Conservation (phyloP, 257 asterid species). For the Buddleja alternifolia region DNA sequence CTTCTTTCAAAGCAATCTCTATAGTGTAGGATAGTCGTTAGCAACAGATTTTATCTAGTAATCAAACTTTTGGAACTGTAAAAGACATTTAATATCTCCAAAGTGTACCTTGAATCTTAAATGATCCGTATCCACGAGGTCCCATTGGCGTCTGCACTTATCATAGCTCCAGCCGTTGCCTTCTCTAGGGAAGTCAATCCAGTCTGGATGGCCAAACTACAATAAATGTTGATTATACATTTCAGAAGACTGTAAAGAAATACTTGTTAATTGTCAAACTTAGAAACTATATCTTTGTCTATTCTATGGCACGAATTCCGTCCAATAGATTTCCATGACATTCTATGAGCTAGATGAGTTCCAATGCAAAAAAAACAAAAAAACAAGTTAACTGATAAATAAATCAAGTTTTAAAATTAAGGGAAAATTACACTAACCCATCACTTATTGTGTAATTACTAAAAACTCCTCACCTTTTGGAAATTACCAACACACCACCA, state of each 20-base stretch:
- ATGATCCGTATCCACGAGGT: constrained; percentile 80
- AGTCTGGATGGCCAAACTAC: constrained; percentile 98
- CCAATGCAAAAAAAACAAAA: too few relatives aligned
- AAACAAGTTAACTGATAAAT: too few relatives aligned
- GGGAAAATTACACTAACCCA: too few relatives aligned
- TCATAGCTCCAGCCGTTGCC: constrained; percentile 94
- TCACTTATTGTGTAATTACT: too few relatives aligned
- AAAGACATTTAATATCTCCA: not conserved
- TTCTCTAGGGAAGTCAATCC: constrained; percentile 99
- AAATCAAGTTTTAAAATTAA: too few relatives aligned
- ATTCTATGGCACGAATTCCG: not conserved
- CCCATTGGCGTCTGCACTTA: constrained; percentile 95
- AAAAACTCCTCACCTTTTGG: too few relatives aligned
- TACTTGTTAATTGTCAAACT: not conserved
- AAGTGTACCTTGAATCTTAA: constrained; percentile 85
- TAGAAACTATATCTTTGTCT: constrained; percentile 1
- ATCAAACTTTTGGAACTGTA: constrained; percentile 15
- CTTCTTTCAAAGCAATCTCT: not conserved
- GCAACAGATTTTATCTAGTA: constrained; percentile 12
- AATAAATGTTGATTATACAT: constrained; percentile 24
- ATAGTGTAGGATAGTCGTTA: constrained; percentile 13
- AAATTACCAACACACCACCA: too few relatives aligned
- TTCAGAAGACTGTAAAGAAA: constrained; percentile 18
- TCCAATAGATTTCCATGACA: constrained; percentile 12
- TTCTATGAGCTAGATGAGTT: constrained; percentile 26